Percentiles rank a stretch among this genome's conserved stretches.
phyloP scores from a whole-genome alignment of 2,329 filamentous ascomycete species.

The Colletotrichum sublineola region DNA sequence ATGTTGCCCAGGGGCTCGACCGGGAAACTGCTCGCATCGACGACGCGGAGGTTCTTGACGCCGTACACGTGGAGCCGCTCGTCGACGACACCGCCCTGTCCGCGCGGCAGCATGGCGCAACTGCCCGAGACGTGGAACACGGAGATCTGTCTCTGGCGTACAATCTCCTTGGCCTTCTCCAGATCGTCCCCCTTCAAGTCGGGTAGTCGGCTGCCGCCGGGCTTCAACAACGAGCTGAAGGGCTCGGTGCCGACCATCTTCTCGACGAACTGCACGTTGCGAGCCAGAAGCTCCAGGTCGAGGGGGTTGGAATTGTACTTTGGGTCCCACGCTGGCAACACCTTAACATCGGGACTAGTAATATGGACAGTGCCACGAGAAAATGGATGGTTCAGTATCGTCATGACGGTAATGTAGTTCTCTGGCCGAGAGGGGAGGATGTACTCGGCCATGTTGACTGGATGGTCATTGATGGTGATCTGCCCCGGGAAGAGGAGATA shows the following conservation, averaged over 20 bases:
- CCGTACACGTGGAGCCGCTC: slow-evolving; percentile 59
- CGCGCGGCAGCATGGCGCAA: slow-evolving; percentile 61
- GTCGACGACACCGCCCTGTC: slow-evolving; percentile 61
- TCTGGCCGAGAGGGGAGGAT: slow-evolving; percentile 49
- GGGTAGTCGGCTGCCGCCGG: slow-evolving; percentile 54
- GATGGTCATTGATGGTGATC: slow-evolving; percentile 45
- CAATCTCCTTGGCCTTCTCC: slow-evolving; percentile 53
- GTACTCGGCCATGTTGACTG: slow-evolving; percentile 46
- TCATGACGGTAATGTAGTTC: slow-evolving; percentile 68
- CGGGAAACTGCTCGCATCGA: slow-evolving; percentile 61
- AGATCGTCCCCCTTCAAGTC: slow-evolving; percentile 48
- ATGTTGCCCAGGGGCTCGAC: slow-evolving; percentile 55
- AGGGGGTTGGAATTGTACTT: slow-evolving; percentile 68
- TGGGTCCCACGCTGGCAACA: slow-evolving; percentile 65
- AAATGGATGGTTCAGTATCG: slow-evolving; percentile 72
- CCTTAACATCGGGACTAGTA: slow-evolving; percentile 54
- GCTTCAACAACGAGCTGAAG: slow-evolving; percentile 57
- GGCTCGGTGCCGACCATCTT: slow-evolving; percentile 53
- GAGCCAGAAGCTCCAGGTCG: slow-evolving; percentile 66
- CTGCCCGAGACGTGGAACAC: slow-evolving; percentile 64
- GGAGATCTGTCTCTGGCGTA: slow-evolving; percentile 51
- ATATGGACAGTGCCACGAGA: slow-evolving; percentile 73
- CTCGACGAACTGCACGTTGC: slow-evolving; percentile 59
- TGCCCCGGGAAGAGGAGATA: slow-evolving; percentile 54
- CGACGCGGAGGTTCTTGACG: slow-evolving; percentile 57